phyloP scores from a whole-genome alignment of 179 eudicot genomes.

The Camellia oleifera region DNA sequence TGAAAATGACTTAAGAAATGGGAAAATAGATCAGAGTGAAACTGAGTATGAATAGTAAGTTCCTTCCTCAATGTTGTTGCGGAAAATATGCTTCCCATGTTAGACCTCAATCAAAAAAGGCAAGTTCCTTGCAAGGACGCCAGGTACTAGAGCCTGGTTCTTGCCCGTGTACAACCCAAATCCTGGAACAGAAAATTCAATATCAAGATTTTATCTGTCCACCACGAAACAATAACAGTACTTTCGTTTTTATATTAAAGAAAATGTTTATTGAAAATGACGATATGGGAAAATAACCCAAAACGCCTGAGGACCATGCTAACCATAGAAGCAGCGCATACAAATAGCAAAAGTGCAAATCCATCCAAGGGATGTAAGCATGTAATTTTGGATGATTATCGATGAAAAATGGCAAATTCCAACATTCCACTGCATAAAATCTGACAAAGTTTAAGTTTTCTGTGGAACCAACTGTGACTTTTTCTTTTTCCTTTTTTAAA shows the following conservation, averaged over 20 bases:
- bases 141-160: no score
- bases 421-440: not conserved
- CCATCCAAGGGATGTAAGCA: not conserved
- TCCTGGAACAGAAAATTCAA: not conserved
- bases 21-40: not conserved
- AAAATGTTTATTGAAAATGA: slow-evolving; percentile 5
- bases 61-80: slow-evolving; percentile 2
- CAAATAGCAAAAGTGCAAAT: no score
- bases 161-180: not conserved
- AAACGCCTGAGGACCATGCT: not conserved
- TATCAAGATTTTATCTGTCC: not conserved
- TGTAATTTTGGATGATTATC: not conserved
- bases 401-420: not conserved
- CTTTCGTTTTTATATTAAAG: not conserved
- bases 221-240: not conserved
- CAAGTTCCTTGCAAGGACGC: not conserved
- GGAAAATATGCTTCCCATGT: not conserved
- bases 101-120: not conserved
- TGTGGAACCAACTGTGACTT: not conserved
- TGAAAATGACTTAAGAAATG: slow-evolving; percentile 7
- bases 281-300: no score
- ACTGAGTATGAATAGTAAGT: no score
- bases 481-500: no score
- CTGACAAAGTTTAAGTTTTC: not conserved
- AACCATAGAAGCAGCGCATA: not conserved